These are phyloP conservation scores for Leccinellum rugosiceps DNA, from an alignment of 768 basidiomycete species.

Conservation along the genomic window DNA sequence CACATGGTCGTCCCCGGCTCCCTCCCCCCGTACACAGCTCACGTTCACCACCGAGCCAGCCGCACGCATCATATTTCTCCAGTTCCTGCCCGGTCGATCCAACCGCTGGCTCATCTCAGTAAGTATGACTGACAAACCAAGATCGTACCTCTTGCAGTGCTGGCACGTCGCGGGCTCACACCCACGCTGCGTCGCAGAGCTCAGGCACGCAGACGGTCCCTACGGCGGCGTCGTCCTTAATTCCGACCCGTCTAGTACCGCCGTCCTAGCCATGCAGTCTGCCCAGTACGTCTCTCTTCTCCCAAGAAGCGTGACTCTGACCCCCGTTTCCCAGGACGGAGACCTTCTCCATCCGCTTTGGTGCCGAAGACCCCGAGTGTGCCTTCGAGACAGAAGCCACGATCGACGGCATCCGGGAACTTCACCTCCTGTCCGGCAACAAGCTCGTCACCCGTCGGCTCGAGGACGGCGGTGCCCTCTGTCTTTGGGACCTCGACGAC, in stretches of 20 bases:
- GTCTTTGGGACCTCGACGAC: conserved; percentile 35
- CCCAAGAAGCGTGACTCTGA: background rate
- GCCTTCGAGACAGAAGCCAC: conserved; percentile 36
- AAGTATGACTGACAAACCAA: conserved; percentile 23
- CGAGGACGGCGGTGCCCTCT: conserved; percentile 28
- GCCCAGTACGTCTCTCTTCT: conserved; percentile 32
- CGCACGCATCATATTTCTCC: conserved; percentile 41
- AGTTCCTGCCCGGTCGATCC: conserved; percentile 44
- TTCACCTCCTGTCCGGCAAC: conserved; percentile 37
- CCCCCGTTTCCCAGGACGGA: conserved; percentile 34
- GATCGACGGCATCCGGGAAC: conserved; percentile 31
- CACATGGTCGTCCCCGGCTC: conserved; percentile 48
- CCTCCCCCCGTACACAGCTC: conserved; percentile 28
- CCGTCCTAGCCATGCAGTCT: conserved; percentile 42
- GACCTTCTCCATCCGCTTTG: conserved; percentile 39
- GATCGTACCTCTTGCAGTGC: conserved; percentile 44
- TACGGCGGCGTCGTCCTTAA: conserved; percentile 49
- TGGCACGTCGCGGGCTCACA: conserved; percentile 46
- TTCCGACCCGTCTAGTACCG: conserved; percentile 31
- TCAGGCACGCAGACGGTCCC: conserved; percentile 29
- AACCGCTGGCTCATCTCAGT: conserved; percentile 49
- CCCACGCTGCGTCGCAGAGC: conserved; percentile 43
- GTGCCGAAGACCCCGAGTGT: conserved; percentile 32
- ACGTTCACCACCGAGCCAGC: conserved; percentile 24
- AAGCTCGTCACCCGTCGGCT: conserved; percentile 37